Conservation (phyloP, 2,329 filamentous ascomycete species). For the Colletotrichum incanum region DNA sequence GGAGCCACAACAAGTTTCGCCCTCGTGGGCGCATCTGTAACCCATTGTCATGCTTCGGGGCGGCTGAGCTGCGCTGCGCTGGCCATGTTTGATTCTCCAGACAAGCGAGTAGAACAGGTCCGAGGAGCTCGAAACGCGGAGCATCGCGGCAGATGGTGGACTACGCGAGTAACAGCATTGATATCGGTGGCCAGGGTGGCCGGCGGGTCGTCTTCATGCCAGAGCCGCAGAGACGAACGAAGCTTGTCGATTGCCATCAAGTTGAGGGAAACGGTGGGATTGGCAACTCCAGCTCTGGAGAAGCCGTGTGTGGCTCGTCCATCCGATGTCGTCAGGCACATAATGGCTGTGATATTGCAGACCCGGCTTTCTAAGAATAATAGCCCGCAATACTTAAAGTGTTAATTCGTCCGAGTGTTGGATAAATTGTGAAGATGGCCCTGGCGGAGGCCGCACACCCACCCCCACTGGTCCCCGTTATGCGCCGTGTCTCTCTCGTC, state of each 20-base stretch:
- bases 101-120: conserved; percentile 15
- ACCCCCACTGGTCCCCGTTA: conserved; percentile 25
- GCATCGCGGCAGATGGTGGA: conserved; percentile 30
- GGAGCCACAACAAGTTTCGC: conserved; percentile 11
- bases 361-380: conserved; percentile 39
- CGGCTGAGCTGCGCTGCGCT: conserved; percentile 25
- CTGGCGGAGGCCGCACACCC: conserved; percentile 40
- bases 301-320: conserved; percentile 36
- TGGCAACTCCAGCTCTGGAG: conserved; percentile 19
- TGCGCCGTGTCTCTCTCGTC: conserved; percentile 19
- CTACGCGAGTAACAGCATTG: conserved; percentile 34
- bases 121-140: conserved; percentile 28
- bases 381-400: conserved; percentile 18
- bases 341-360: conserved; percentile 10
- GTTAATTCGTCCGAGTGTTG: conserved; percentile 33
- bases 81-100: conserved; percentile 17
- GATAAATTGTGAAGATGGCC: conserved; percentile 37
- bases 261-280: conserved; percentile 28
- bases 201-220: conserved; percentile 39
- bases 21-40: conserved; percentile 31
- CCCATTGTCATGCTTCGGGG: conserved; percentile 33
- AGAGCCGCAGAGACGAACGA: conserved; percentile 36
- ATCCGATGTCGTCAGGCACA: conserved; percentile 39
- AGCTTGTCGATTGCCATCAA: conserved; percentile 30
- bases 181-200: conserved; percentile 27